Conservation (phyloP, 352 stramenopile genomes). For the Phytophthora tentaculata region DNA sequence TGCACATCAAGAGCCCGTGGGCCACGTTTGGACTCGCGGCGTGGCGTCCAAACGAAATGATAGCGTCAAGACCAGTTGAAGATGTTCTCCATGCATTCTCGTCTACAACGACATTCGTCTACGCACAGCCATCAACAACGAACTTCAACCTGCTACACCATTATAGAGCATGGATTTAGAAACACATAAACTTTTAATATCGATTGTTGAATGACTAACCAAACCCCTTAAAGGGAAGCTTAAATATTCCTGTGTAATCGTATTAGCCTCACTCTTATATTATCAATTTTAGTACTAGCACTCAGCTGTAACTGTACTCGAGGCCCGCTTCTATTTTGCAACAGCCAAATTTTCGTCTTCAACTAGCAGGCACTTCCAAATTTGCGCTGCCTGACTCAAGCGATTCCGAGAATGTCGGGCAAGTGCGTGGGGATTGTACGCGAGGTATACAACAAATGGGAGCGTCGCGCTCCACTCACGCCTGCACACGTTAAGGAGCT, state of each 20-base stretch:
- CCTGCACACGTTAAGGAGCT: slow-evolving; percentile 90
- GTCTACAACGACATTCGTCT: slow-evolving; percentile 3
- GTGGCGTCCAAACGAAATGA: slow-evolving; percentile 3
- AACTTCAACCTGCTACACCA: slow-evolving; percentile 7
- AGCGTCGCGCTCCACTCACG: slow-evolving; percentile 93
- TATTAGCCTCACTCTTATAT: no score
- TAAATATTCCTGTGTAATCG: no score
- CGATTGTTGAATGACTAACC: no score
- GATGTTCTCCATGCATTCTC: neutral
- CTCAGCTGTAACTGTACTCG: no score
- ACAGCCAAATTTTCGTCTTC: slow-evolving; percentile 3
- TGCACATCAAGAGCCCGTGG: slow-evolving; percentile 25
- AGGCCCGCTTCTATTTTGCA: neutral
- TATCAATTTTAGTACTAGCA: no score
- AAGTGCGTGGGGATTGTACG: slow-evolving; percentile 91
- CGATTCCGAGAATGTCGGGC: slow-evolving; percentile 35
- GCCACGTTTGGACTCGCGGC: no score
- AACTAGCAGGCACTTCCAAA: slow-evolving; percentile 24
- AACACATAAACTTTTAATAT: no score
- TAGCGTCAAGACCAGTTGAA: neutral
- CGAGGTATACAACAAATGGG: slow-evolving; percentile 96
- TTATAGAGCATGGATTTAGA: neutral
- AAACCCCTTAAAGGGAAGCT: no score
- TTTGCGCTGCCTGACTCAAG: slow-evolving; percentile 14
- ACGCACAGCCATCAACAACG: neutral